A percentile compares a stretch with the other conserved stretches of the same genome.
phyloP scores from a whole-genome alignment of 257 asterid genomes.

The Asclepias syriaca region DNA sequence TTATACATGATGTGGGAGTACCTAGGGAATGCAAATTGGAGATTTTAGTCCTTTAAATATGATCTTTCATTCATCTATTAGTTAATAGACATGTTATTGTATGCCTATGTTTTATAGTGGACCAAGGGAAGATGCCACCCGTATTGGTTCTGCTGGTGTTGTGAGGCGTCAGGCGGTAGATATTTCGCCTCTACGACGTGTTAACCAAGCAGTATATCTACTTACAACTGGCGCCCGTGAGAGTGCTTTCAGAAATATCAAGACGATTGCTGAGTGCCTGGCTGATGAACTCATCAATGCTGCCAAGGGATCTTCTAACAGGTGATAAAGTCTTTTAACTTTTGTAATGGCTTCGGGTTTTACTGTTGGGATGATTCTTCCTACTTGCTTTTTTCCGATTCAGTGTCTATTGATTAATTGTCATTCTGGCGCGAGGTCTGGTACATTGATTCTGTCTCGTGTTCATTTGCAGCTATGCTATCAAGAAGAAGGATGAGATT shows the following conservation, averaged over 20 bases:
- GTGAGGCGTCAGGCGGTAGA: conserved; percentile 87
- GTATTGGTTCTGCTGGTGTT: conserved; percentile 86
- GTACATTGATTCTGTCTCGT: neutral
- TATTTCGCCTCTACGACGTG: conserved; percentile 80
- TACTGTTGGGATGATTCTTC: neutral
- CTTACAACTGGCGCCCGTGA: conserved; percentile 77
- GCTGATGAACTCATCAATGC: conserved; percentile 87
- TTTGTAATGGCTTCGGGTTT: neutral
- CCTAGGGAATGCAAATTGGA: neutral
- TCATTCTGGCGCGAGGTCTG: neutral
- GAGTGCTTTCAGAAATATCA: conserved; percentile 72
- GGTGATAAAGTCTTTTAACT: conserved; percentile 21
- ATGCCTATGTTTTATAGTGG: conserved; percentile 37
- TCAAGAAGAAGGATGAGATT: conserved; percentile 74
- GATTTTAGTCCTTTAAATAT: neutral
- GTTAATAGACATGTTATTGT: neutral
- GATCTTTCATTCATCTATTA: neutral
- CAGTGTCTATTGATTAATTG: neutral
- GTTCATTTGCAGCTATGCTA: conserved; percentile 47
- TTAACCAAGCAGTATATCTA: conserved; percentile 71
- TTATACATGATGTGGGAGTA: neutral
- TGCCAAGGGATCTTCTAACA: conserved; percentile 78
- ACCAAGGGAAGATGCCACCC: conserved; percentile 82
- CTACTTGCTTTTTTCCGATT: too few species aligned
- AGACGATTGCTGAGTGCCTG: conserved; percentile 73